Conservation (phyloP, 768 basidiomycete species). For the Auriscalpium vulgare region DNA sequence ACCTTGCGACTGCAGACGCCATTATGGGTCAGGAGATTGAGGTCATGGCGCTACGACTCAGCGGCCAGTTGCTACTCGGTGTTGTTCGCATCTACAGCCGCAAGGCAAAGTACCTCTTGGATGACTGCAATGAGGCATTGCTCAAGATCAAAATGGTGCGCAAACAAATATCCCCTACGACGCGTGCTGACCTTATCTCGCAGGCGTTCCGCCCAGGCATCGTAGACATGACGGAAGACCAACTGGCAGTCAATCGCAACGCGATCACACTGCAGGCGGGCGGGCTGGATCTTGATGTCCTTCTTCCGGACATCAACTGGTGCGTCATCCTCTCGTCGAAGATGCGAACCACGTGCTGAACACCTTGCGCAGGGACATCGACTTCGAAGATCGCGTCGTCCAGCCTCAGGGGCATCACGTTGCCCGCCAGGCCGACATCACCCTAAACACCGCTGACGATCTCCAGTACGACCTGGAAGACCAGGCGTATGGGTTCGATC, state of each 20-base stretch:
- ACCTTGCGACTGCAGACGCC: conserved; percentile 43
- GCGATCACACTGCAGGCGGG: conserved; percentile 81
- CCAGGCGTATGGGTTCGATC: conserved; percentile 59
- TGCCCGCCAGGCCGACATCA: conserved; percentile 82
- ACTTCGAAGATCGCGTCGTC: conserved; percentile 63
- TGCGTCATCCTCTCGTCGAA: conserved; percentile 18
- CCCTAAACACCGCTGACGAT: conserved; percentile 71
- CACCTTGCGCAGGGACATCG: conserved; percentile 53
- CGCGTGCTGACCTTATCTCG: not conserved
- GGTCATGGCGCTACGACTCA: conserved; percentile 91
- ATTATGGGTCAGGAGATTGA: conserved; percentile 93
- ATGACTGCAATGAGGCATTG: conserved; percentile 96
- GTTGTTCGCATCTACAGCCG: conserved; percentile 97
- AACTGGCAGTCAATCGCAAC: conserved; percentile 77
- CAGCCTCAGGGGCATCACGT: conserved; percentile 71
- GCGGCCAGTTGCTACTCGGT: conserved; percentile 91
- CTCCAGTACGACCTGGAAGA: conserved; percentile 58
- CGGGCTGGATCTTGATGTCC: conserved; percentile 71
- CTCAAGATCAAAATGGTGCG: conserved; percentile 90
- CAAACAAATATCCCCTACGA: not conserved
- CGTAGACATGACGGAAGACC: conserved; percentile 95
- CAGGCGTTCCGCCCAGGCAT: conserved; percentile 92
- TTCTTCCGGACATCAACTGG: conserved; percentile 80
- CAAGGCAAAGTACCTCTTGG: conserved; percentile 94
- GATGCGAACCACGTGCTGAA: conserved; percentile 4